Base-by-base conservation (phyloP, 2,329 filamentous ascomycete species). In the Aspergillus pseudotamarii region DNA sequence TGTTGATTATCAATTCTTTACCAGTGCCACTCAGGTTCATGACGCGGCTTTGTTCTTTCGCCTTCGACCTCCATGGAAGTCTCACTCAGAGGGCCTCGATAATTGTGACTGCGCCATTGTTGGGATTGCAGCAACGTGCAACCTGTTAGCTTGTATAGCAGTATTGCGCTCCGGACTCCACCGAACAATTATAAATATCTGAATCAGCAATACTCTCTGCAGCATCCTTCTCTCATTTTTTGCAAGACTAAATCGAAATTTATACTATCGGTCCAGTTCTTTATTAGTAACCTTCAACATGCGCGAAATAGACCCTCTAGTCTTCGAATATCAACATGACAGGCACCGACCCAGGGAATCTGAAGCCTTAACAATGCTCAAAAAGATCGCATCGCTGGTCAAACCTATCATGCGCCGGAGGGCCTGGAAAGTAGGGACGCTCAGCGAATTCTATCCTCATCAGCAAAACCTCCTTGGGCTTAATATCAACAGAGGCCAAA, bases 371-470 rank as follows among this genome's bases (percentile, higher is more conserved):
- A 73, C 86, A 41, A 87, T 86, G 62, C 84, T 98, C 28, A 91
- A 89, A 71, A 94, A 91, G 77, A 85, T 96, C 46, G 93, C 93
- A 3, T 96, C 93, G 30, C 80, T 96, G 62, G 94, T 97, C 65
- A 97, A 97, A 76, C 94, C 94, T 21, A 92, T 98, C 66, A 98
- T 98, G 94, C 86, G 93, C 67, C 92, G 92, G 55, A 88, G 92
- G 50, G 85, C 85, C 60, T 98, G 93, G 92, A 89, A 83, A 66
- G 92, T 98, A 38, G 84, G 86, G 32, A 87, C 91, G 55, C 84
- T 98, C 19, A 88, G 89, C 56, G 94, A 98, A 76, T 97, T 98
- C 79, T 91, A 92, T 64, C 94, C 94, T 1, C 82, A 87, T 14
- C 85, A 95, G 70, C 79, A 82, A 36, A 91, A 91, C 68, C 82